Evolutionary conservation across 805 yeast genomes (phyloP).

Genomic region (Starmerella stellata): DNA sequence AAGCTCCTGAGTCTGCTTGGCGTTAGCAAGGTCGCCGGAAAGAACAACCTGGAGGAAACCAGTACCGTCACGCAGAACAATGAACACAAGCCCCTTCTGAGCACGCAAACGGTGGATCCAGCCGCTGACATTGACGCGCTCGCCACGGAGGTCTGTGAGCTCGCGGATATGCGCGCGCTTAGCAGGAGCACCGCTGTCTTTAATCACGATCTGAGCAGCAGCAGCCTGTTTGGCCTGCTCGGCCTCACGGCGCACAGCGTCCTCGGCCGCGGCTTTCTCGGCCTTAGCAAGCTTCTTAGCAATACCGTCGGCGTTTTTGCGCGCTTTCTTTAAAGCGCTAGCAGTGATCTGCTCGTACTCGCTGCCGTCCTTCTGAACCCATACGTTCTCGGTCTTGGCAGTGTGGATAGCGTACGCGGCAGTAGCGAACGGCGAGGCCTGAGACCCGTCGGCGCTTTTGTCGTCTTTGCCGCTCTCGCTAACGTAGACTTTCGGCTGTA

Average conservation of each 20-base stretch:
- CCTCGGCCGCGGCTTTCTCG: slow-evolving; percentile 35
- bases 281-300: slow-evolving; percentile 64
- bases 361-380: slow-evolving; percentile 27
- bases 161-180: slow-evolving; percentile 55
- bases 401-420: slow-evolving; percentile 62
- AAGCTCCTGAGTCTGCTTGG: slow-evolving; percentile 64
- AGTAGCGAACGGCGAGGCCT: slow-evolving; percentile 54
- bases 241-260: slow-evolving; percentile 34
- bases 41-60: slow-evolving; percentile 79
- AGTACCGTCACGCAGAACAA: slow-evolving; percentile 88
- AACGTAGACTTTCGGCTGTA: slow-evolving; percentile 31
- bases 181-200: slow-evolving; percentile 49
- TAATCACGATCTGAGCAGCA: slow-evolving; percentile 57
- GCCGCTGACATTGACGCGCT: slow-evolving; percentile 66
- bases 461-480: slow-evolving; percentile 40
- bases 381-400: slow-evolving; percentile 31
- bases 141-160: slow-evolving; percentile 37
- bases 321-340: slow-evolving; percentile 86
- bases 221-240: slow-evolving; percentile 63
- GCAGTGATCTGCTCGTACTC: slow-evolving; percentile 60
- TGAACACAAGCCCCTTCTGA: slow-evolving; percentile 80
- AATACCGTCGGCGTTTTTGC: slow-evolving; percentile 83
- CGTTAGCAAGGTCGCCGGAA: slow-evolving; percentile 80
- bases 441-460: slow-evolving; percentile 38
- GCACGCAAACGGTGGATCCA: slow-evolving; percentile 92